Conservation (phyloP, 2,329 filamentous ascomycete genomes). For the Penicillium sp. region DNA sequence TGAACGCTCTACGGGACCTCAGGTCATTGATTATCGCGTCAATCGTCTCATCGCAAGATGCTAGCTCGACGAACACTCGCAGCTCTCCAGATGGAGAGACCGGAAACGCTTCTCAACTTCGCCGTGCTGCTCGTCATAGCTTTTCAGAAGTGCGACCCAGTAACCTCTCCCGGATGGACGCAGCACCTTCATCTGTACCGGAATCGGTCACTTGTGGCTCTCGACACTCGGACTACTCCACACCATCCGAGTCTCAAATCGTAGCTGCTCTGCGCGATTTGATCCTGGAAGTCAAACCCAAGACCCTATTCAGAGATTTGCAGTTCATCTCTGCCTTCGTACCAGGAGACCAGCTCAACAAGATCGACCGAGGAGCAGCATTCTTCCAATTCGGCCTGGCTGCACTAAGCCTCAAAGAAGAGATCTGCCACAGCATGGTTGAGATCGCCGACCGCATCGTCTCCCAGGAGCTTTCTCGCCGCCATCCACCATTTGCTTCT, state of each 20-base stretch:
- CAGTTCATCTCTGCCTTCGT: conserved; percentile 70
- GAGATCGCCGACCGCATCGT: conserved; percentile 71
- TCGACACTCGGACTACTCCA: conserved; percentile 47
- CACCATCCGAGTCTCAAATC: conserved; percentile 64
- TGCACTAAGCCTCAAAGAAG: conserved; percentile 82
- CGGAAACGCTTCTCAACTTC: conserved; percentile 1
- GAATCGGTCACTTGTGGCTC: conserved; percentile 37
- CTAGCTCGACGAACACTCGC: conserved; percentile 8
- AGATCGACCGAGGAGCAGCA: conserved; percentile 67
- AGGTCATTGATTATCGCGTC: conserved; percentile 80
- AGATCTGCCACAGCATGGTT: conserved; percentile 83
- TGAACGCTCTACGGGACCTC: conserved; percentile 80
- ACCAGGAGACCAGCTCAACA: conserved; percentile 59
- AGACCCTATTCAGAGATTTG: conserved; percentile 77
- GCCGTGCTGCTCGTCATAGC: conserved; percentile 32
- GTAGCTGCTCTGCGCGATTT: conserved; percentile 67
- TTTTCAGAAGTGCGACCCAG: conserved; percentile 31
- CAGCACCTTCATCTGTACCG: conserved; percentile 25
- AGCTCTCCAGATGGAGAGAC: not conserved
- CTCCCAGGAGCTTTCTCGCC: conserved; percentile 52
- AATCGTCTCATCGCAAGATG: conserved; percentile 59
- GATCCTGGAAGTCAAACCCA: conserved; percentile 71
- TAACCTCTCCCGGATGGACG: conserved; percentile 17
- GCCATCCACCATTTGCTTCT: conserved; percentile 33
- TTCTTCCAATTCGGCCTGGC: conserved; percentile 91